Evolutionary conservation across 805 yeast species (phyloP), one percentile per base, ranked within the genome.

Genomic region (Grigorovia humatica): DNA sequence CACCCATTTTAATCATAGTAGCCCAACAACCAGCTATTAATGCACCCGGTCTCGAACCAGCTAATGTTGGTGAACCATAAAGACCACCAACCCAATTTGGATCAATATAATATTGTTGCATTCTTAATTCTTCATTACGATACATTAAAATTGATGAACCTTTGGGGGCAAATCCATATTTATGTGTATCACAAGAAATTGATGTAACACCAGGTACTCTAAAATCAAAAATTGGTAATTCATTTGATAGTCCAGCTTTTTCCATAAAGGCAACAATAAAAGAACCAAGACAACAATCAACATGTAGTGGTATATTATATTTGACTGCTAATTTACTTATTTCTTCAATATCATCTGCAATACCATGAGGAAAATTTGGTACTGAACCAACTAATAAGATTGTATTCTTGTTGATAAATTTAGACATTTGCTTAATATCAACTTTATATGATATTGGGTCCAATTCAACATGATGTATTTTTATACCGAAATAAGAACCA

Each of bases 11-110:
- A 46, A 91, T 70, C 76, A 91, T 70, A 0, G 97, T 89, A 0
- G 96, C 95, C 97, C 98, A 93, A 67, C 98, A 90, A 0, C 97
- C 98, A n/a, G 85, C 98, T 76, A 89, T 85, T 40, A 91, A 73
- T 0, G 98, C 97, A 47, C 99, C 99, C 0, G 98, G 98, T 57
- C 98, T 78, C 11, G 96, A 87, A 1, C 99, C 99, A 0, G 98
- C 97, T 48, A 93, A 71, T 0, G 98, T 93, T 1, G 98, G 97
- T 0, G 96, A 88, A 0, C 97, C 99, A 64, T 91, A 91, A 58
- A 91, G 73, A 0, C 99, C 99, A 35, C 99, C 99, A 4, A 82
- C 74, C 99, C 99, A 91, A 55, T 83, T 87, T 1, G 88, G 73
- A 49, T 81, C 76, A 32, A 90, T 77, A 66, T 83, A 93, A 68